Conservation (phyloP, 768 basidiomycete genomes). For the Phylloporus sp. region DNA sequence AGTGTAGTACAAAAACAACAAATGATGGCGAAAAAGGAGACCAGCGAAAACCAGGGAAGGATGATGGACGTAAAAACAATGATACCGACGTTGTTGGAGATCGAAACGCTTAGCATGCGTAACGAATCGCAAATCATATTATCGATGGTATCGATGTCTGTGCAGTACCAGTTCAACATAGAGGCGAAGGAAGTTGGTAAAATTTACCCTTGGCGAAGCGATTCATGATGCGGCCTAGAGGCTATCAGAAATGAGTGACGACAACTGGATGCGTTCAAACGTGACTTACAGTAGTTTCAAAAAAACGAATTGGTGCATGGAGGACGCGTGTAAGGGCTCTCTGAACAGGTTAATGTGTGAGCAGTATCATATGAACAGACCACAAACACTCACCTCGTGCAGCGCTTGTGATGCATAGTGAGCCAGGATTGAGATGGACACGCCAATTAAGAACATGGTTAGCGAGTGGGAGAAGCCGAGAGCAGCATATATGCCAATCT, state of each 20-base stretch:
- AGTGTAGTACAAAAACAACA: slow-evolving; percentile 66
- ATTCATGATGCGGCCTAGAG: slow-evolving; percentile 85
- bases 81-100: slow-evolving; percentile 64
- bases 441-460: slow-evolving; percentile 63
- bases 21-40: slow-evolving; percentile 53
- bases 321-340: slow-evolving; percentile 64
- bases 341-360: slow-evolving; percentile 27
- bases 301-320: slow-evolving; percentile 86
- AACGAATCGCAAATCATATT: slow-evolving; percentile 71
- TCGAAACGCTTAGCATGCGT: slow-evolving; percentile 64
- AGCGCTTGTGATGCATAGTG: slow-evolving; percentile 72
- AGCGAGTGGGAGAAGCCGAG: slow-evolving; percentile 70
- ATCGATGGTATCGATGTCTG: slow-evolving; percentile 76
- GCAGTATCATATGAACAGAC: neutral
- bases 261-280: too few relatives aligned
- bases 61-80: slow-evolving; percentile 74
- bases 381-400: slow-evolving; percentile 44
- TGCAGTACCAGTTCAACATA: neutral
- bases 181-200: neutral
- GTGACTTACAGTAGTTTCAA: slow-evolving; percentile 67
- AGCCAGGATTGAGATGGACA: slow-evolving; percentile 58
- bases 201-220: slow-evolving; percentile 72
- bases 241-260: slow-evolving; percentile 33
- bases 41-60: slow-evolving; percentile 82
- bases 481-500: slow-evolving; percentile 81